These are phyloP conservation scores for Diplocarpon rosae DNA, from an alignment of 2,329 filamentous ascomycete genomes.

Conservation along the genomic window DNA sequence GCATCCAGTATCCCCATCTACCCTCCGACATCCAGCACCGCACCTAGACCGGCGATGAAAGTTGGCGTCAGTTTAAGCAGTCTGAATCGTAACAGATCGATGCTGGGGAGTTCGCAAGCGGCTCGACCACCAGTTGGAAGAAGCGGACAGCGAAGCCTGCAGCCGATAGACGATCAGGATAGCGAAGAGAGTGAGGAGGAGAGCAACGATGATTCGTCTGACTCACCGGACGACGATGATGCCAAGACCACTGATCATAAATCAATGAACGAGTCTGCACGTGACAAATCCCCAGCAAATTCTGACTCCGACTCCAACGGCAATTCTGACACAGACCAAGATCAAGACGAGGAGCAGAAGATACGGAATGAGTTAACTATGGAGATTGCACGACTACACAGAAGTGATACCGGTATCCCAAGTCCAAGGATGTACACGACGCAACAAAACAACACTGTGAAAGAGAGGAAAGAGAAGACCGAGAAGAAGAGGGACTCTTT, in stretches of 20 bases:
- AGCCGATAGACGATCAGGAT: constrained; percentile 1
- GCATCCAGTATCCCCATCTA: constrained; percentile 5
- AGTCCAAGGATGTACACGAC: constrained; percentile 5
- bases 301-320: constrained; percentile 3
- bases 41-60: constrained; percentile 12
- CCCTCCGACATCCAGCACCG: constrained; percentile 10
- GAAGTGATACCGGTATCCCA: constrained; percentile 1
- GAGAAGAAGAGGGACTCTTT: constrained; percentile 12
- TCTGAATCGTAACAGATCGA: constrained; percentile 10
- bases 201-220: constrained; percentile 9
- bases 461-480: constrained; percentile 1
- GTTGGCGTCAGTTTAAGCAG: constrained; percentile 18
- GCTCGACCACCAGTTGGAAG: neutral
- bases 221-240: constrained; percentile 12
- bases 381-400: constrained; percentile 4
- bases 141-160: constrained; percentile 4
- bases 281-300: constrained; percentile 6
- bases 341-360: neutral
- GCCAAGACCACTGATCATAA: neutral
- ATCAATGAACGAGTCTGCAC: neutral
- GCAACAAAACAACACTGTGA: constrained; percentile 1
- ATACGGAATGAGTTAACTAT: constrained; percentile 4
- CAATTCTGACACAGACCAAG: neutral
- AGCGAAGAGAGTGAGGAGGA: constrained; percentile 13
- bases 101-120: constrained; percentile 6